Conservation (phyloP, 345 rosid genomes). For the Rhodamnia rubescens region DNA sequence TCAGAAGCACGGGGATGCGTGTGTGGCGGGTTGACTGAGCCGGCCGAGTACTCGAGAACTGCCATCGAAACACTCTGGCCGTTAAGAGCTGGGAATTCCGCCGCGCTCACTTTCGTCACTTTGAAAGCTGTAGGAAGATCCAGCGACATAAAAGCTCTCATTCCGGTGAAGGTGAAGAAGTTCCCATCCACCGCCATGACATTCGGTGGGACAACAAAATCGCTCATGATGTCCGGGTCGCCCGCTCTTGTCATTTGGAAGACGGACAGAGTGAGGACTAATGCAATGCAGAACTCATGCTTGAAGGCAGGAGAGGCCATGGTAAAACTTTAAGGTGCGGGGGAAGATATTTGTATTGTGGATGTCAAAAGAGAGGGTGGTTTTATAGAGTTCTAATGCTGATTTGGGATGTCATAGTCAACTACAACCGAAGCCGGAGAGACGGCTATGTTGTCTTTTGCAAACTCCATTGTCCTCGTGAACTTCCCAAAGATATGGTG, state of each 20-base stretch:
- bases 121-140: background rate
- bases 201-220: background rate
- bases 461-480: background rate
- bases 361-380: background rate
- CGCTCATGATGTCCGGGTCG: background rate
- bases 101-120: background rate
- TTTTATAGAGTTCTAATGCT: background rate
- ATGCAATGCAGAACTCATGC: background rate
- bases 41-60: background rate
- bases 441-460: background rate
- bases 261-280: background rate
- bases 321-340: background rate
- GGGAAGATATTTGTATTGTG: background rate
- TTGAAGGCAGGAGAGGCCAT: background rate
- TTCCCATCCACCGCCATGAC: background rate
- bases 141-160: background rate
- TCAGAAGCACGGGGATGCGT: conserved; percentile 1
- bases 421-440: background rate
- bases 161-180: conserved; percentile 5
- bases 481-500: background rate
- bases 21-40: background rate
- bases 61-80: conserved; percentile 6
- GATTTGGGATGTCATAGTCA: background rate
- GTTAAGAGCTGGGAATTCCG: background rate
- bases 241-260: background rate